These are phyloP conservation scores for Fallopia convolvulus DNA, from an alignment of 148 eudicot genomes.

Conservation along the genomic window DNA sequence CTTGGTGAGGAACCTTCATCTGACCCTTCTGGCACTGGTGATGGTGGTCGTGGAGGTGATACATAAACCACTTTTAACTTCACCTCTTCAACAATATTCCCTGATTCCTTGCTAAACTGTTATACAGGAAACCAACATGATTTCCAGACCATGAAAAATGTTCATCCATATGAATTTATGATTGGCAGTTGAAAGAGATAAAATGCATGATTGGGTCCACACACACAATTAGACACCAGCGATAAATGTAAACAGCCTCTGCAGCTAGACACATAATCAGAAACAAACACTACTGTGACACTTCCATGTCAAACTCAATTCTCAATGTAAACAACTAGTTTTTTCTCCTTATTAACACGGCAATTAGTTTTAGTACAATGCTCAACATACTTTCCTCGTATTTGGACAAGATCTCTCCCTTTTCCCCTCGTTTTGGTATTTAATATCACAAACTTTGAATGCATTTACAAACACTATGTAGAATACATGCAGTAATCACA, in stretches of 20 bases:
- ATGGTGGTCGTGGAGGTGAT: constrained; percentile 58
- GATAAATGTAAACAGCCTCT: background rate
- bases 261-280: background rate
- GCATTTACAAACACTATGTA: background rate
- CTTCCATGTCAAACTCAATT: constrained; percentile 4
- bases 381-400: background rate
- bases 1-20: constrained; percentile 76
- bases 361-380: background rate
- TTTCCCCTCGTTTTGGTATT: background rate
- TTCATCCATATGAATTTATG: background rate
- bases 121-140: constrained; percentile 4
- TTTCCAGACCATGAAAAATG: background rate
- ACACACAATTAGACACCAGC: background rate
- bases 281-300: background rate
- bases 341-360: background rate
- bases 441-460: background rate
- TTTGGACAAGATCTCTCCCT: background rate
- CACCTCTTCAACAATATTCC: constrained; percentile 71
- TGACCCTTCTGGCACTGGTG: constrained; percentile 66
- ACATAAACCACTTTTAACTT: constrained; percentile 78
- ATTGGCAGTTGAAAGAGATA: background rate
- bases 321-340: background rate
- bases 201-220: background rate
- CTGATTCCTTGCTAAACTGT: constrained; percentile 76
- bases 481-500: background rate